Evolutionary conservation across 805 yeast genomes (phyloP).

Genomic region (Candida ficus): DNA sequence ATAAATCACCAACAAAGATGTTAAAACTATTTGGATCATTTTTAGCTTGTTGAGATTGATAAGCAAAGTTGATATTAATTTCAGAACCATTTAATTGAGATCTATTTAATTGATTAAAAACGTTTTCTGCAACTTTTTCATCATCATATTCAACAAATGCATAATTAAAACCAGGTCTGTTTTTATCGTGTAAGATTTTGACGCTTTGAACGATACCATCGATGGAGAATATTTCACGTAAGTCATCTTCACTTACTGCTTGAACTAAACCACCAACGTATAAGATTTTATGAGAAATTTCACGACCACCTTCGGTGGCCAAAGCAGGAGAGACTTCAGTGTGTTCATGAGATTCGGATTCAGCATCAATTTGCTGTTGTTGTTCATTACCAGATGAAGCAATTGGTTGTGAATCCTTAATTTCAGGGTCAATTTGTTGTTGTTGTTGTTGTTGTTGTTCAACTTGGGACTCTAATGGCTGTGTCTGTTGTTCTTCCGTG

Average conservation of each 20-base stretch:
- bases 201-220: conserved; percentile 59
- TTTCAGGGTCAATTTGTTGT: conserved; percentile 1
- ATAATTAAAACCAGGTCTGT: conserved; percentile 66
- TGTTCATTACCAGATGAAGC: conserved; percentile 4
- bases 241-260: conserved; percentile 55
- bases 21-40: conserved; percentile 52
- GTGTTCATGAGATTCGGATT: no score
- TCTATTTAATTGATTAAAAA: conserved; percentile 58
- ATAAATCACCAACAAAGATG: conserved; percentile 82
- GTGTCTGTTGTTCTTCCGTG: not conserved
- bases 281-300: conserved; percentile 62
- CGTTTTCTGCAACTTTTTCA: conserved; percentile 54
- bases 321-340: conserved; percentile 49
- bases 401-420: not conserved
- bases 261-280: conserved; percentile 75
- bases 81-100: conserved; percentile 47
- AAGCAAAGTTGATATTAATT: conserved; percentile 76
- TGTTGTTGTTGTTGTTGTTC: not conserved
- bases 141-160: conserved; percentile 75
- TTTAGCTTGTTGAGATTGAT: conserved; percentile 67
- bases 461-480: not conserved
- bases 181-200: conserved; percentile 73
- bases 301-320: conserved; percentile 79
- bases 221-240: conserved; percentile 56
- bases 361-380: not conserved